These are phyloP conservation scores for Entomortierella lignicola DNA, from an alignment of 192 early-diverging fungal species.

Conservation along the genomic window DNA sequence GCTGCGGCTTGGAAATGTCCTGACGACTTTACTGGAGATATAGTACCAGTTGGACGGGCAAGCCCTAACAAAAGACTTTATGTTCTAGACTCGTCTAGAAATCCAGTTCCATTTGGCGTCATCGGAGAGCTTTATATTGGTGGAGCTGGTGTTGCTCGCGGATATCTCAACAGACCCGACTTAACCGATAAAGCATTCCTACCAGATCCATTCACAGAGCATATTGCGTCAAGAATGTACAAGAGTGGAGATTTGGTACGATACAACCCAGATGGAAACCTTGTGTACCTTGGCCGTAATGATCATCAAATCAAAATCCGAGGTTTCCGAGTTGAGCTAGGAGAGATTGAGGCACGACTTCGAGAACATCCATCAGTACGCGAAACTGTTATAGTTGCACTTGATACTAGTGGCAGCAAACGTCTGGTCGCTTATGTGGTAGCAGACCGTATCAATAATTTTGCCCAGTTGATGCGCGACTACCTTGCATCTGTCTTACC, in stretches of 20 bases:
- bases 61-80: constrained; percentile 3
- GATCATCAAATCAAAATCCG: constrained; percentile 61
- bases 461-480: constrained; percentile 48
- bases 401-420: constrained; percentile 58
- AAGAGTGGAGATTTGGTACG: constrained; percentile 44
- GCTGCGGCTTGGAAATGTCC: not conserved
- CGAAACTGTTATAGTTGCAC: constrained; percentile 32
- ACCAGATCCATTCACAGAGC: constrained; percentile 46
- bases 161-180: constrained; percentile 53
- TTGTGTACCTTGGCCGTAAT: constrained; percentile 46
- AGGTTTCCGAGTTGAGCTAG: constrained; percentile 51
- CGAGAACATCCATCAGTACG: constrained; percentile 20
- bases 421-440: constrained; percentile 70
- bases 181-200: constrained; percentile 46
- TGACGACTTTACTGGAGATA: not conserved
- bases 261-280: constrained; percentile 36
- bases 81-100: not conserved
- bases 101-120: not conserved
- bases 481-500: constrained; percentile 68
- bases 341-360: constrained; percentile 41
- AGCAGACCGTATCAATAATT: not conserved
- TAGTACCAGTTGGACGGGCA: constrained; percentile 3
- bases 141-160: constrained; percentile 50
- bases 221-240: constrained; percentile 27
- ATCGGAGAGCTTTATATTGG: constrained; percentile 45